Conservation (phyloP, 176 grass and related monocot genomes). For the Carex myosuroides region DNA sequence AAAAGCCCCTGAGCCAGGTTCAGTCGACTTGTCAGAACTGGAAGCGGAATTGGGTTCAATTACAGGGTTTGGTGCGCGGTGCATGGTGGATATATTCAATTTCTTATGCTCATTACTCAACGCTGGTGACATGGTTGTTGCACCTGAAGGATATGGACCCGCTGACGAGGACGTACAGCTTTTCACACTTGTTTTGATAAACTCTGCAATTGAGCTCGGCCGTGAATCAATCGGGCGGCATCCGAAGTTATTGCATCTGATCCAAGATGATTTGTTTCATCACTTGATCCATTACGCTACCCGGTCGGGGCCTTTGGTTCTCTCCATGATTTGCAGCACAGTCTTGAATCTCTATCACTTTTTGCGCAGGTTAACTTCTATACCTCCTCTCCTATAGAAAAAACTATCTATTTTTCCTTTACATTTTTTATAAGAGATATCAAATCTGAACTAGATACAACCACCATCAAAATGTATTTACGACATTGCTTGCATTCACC, state of each 20-base stretch:
- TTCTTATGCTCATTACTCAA: conserved; percentile 81
- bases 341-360: conserved; percentile 88
- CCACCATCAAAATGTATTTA: not conserved
- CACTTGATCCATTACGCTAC: conserved; percentile 63
- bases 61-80: conserved; percentile 59
- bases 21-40: not conserved
- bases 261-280: conserved; percentile 85
- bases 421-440: not conserved
- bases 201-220: conserved; percentile 69
- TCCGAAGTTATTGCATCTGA: conserved; percentile 55
- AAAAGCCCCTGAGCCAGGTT: not conserved
- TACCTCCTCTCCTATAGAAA: not conserved
- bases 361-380: conserved; percentile 39
- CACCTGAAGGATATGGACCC: conserved; percentile 40
- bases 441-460: not conserved
- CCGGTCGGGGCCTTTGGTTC: conserved; percentile 53
- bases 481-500: not conserved
- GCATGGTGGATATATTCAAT: conserved; percentile 83
- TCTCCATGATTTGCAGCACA: conserved; percentile 97
- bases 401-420: not conserved
- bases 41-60: not conserved
- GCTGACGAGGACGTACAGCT: conserved; percentile 80
- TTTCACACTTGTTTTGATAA: conserved; percentile 88
- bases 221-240: conserved; percentile 73
- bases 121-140: conserved; percentile 38